Percentiles rank a stretch among this genome's conserved stretches.
Evolutionary conservation across 148 eudicot species (phyloP).

Genomic region (Salicornia ramosissima): DNA sequence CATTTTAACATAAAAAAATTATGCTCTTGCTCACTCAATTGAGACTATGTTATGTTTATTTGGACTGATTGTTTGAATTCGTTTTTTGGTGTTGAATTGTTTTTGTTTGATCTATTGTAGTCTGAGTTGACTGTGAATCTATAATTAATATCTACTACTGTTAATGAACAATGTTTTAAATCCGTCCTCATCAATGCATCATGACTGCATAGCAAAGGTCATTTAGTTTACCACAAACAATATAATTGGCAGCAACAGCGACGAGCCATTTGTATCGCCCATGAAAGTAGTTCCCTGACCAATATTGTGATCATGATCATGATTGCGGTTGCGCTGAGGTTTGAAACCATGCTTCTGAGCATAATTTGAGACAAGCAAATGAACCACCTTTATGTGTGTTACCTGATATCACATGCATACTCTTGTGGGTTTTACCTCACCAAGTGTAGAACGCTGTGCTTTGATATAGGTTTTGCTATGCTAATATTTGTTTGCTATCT

Average conservation of each 20-base stretch:
- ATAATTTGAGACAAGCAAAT: not conserved
- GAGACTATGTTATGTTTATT: not conserved
- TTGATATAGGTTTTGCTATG: conserved; percentile 3
- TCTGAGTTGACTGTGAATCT: not conserved
- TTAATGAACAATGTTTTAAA: no score
- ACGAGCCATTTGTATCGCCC: no score
- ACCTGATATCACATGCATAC: not conserved
- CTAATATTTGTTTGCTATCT: not conserved
- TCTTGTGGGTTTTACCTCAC: not conserved
- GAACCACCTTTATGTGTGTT: not conserved
- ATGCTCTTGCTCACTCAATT: not conserved
- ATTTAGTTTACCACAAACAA: no score
- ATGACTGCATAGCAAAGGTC: no score
- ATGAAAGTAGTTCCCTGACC: no score
- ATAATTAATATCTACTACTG: not conserved
- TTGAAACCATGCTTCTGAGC: not conserved
- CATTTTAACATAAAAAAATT: not conserved
- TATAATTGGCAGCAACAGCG: no score
- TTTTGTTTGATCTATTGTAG: not conserved
- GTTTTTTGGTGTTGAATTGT: not conserved
- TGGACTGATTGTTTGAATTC: not conserved
- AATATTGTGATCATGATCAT: no score
- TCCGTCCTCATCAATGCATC: no score
- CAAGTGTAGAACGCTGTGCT: not conserved
- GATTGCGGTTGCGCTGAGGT: no score